These are phyloP conservation scores for Tetradesmus lagerheimii DNA, from an alignment of 139 green algal species.

Conservation along the genomic window DNA sequence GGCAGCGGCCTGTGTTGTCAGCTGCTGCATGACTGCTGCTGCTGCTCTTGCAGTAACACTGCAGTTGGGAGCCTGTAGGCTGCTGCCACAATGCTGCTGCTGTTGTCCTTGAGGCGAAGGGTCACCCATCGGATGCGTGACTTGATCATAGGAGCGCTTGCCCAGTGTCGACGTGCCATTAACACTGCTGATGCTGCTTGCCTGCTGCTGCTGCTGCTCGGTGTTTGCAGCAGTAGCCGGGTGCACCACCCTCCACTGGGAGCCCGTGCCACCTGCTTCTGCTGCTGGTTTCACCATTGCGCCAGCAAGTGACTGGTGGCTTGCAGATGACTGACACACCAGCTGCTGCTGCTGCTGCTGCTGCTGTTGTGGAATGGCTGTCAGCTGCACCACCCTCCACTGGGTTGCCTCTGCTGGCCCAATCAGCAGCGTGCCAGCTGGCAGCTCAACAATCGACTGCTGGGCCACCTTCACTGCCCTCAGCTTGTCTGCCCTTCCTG, in stretches of 20 bases:
- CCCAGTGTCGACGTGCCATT: neutral
- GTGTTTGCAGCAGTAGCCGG: no score
- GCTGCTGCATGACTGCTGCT: neutral
- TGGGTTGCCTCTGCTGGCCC: neutral
- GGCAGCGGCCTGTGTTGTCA: no score
- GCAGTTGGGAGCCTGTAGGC: neutral
- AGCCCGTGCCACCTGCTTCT: no score
- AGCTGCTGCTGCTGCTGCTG: no score
- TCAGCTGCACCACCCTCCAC: neutral
- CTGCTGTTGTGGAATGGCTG: no score
- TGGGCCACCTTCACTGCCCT: neutral
- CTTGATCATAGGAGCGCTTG: neutral
- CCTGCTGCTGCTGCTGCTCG: neutral
- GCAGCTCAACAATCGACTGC: slow-evolving; percentile 17
- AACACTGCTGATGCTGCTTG: neutral
- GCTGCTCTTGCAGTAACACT: neutral
- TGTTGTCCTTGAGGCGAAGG: neutral
- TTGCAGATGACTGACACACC: no score
- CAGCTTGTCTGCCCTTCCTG: neutral
- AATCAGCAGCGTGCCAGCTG: neutral
- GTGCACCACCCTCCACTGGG: neutral
- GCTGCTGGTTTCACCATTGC: no score
- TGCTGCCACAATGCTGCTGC: slow-evolving; percentile 25
- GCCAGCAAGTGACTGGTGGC: no score
- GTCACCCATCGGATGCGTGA: no score